Percentiles rank a stretch among this genome's conserved stretches.
Evolutionary conservation across 257 asterid genomes (phyloP).

Genomic region (Solanum neorickii): DNA sequence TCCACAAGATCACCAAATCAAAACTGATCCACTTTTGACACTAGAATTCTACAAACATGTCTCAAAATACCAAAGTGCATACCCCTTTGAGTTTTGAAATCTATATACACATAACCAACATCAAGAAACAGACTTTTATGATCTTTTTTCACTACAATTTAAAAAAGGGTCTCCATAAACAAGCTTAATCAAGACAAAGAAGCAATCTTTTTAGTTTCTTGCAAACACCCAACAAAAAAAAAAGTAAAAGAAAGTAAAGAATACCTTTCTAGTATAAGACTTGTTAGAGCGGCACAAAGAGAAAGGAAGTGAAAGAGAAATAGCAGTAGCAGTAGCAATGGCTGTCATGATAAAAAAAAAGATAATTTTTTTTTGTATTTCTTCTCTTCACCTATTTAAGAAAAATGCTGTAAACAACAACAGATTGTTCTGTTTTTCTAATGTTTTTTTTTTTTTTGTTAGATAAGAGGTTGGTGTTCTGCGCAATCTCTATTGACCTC

Average conservation of each 20-base stretch:
- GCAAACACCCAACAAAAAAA: background rate
- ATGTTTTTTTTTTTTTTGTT: constrained; percentile 9
- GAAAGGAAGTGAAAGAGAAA: constrained; percentile 71
- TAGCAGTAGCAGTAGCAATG: constrained; percentile 78
- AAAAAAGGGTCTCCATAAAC: background rate
- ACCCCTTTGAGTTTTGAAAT: background rate
- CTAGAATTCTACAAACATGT: background rate
- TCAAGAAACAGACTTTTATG: background rate
- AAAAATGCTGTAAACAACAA: background rate
- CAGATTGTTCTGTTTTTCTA: background rate
- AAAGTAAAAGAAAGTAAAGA: background rate
- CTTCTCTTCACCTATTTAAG: background rate
- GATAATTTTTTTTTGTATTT: background rate
- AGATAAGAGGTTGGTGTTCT: constrained; percentile 43
- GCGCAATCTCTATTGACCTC: constrained; percentile 61
- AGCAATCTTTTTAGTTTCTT: background rate
- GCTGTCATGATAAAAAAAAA: constrained; percentile 38
- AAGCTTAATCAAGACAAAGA: background rate
- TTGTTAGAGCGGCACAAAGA: constrained; percentile 43
- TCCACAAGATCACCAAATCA: background rate
- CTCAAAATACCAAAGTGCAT: background rate
- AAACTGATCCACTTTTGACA: background rate
- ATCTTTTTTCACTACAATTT: background rate
- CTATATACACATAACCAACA: background rate
- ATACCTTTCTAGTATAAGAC: constrained; percentile 47